These are phyloP conservation scores for Eremomyces bilateralis DNA, from an alignment of 495 filamentous ascomycete genomes.

Conservation along the genomic window DNA sequence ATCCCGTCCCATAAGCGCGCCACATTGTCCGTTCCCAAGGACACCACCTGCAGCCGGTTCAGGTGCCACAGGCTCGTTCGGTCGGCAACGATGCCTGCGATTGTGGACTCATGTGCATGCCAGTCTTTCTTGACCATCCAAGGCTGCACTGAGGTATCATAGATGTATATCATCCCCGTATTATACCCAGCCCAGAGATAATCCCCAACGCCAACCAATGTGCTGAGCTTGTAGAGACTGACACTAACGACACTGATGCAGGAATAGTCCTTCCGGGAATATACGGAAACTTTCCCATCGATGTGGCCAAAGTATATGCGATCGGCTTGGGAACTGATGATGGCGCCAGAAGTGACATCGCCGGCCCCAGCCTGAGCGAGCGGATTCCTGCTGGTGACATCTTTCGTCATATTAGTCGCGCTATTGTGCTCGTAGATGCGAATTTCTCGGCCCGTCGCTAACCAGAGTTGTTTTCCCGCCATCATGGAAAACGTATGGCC, in stretches of 20 bases:
- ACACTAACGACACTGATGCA: constrained; percentile 62
- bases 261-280: constrained; percentile 48
- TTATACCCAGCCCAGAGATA: constrained; percentile 89
- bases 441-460: constrained; percentile 73
- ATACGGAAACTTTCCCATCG: constrained; percentile 87
- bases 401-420: neutral
- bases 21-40: constrained; percentile 68
- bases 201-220: constrained; percentile 58
- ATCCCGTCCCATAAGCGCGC: constrained; percentile 84
- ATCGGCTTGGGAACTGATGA: constrained; percentile 50
- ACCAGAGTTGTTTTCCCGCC: constrained; percentile 61
- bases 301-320: constrained; percentile 77
- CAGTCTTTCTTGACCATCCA: constrained; percentile 90
- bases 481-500: constrained; percentile 78
- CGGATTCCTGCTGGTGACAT: constrained; percentile 21
- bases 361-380: constrained; percentile 45
- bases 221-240: constrained; percentile 89
- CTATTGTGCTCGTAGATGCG: constrained; percentile 34
- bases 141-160: constrained; percentile 59
- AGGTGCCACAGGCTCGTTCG: constrained; percentile 67
- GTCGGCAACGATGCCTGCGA: constrained; percentile 56
- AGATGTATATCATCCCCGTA: constrained; percentile 87
- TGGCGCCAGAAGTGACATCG: constrained; percentile 71
- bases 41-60: constrained; percentile 70
- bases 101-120: constrained; percentile 68